A percentile compares a stretch with the other conserved stretches of the same genome.
These are phyloP conservation scores for Aphanomyces invadans DNA, from an alignment of 352 stramenopile species.

Conservation along the genomic window DNA sequence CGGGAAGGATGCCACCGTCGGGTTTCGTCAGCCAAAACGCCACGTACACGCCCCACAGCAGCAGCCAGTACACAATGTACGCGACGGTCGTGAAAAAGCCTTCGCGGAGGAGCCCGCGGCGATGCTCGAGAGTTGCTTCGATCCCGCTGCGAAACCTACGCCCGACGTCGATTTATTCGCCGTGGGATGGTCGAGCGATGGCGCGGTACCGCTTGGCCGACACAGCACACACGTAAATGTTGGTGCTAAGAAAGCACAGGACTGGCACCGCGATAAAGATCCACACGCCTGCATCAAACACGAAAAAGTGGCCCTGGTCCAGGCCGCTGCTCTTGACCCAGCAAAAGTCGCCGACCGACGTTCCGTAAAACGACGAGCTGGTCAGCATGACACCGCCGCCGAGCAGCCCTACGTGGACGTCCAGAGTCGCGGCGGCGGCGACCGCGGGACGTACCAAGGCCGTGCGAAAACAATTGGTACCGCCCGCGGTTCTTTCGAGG, in stretches of 20 bases:
- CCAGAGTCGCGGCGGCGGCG: too few species aligned
- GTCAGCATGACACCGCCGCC: conserved; percentile 17
- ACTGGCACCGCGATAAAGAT: conserved; percentile 60
- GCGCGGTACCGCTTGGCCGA: conserved; percentile 26
- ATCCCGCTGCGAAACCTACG: conserved; percentile 53
- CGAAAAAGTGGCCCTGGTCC: conserved; percentile 32
- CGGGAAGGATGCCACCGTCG: conserved; percentile 36
- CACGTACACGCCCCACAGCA: conserved; percentile 62
- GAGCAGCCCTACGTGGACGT: neutral
- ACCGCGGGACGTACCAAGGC: conserved; percentile 34
- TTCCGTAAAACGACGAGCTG: conserved; percentile 41
- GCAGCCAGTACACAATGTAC: conserved; percentile 50
- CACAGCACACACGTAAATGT: conserved; percentile 59
- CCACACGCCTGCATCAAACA: conserved; percentile 41
- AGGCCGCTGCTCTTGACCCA: conserved; percentile 52
- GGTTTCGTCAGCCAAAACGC: conserved; percentile 45
- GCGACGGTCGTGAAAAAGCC: conserved; percentile 65
- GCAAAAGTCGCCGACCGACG: conserved; percentile 61
- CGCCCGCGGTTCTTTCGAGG: conserved; percentile 55
- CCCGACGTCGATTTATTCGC: conserved; percentile 25
- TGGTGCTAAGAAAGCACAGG: conserved; percentile 42
- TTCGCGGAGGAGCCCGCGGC: conserved; percentile 48
- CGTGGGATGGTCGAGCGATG: neutral
- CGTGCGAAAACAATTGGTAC: conserved; percentile 50
- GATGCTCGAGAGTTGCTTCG: conserved; percentile 47